A percentile compares a stretch with the other conserved stretches of the same genome.
phyloP scores from a whole-genome alignment of 1,284 basidiomycete genomes.

The Ganoderma leucocontextum region DNA sequence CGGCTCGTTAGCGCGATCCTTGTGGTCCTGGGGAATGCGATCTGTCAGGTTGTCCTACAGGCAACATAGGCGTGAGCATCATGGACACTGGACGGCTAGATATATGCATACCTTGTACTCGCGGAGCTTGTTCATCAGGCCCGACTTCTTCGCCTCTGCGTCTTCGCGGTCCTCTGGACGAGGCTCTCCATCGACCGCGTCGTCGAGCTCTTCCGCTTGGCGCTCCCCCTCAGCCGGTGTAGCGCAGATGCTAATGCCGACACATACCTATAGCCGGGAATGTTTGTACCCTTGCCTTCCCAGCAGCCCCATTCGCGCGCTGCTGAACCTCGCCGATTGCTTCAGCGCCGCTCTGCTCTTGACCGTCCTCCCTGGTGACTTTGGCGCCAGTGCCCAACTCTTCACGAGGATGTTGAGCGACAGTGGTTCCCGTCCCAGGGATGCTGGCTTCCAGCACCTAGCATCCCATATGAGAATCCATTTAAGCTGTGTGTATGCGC shows the following conservation, averaged over 20 bases:
- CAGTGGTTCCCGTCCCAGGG: conserved; percentile 51
- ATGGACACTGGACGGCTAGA: no score
- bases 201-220: conserved; percentile 45
- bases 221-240: conserved; percentile 39
- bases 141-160: conserved; percentile 58
- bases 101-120: conserved; percentile 40
- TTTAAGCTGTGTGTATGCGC: not conserved
- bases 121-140: conserved; percentile 57
- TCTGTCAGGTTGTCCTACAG: conserved; percentile 56
- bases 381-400: conserved; percentile 40
- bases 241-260: not conserved
- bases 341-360: conserved; percentile 45
- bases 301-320: conserved; percentile 31
- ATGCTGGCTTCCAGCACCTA: conserved; percentile 58
- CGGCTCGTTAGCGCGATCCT: conserved; percentile 61
- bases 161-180: conserved; percentile 49
- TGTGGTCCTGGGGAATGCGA: conserved; percentile 67
- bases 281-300: conserved; percentile 32
- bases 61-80: not conserved
- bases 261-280: not conserved
- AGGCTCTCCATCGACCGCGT: conserved; percentile 33
- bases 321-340: conserved; percentile 34
- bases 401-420: conserved; percentile 56
- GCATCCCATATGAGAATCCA: not conserved
- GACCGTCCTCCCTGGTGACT: conserved; percentile 45